These are phyloP conservation scores for Chrysosporium queenslandicum DNA, from an alignment of 2,329 filamentous ascomycete genomes.

Conservation along the genomic window DNA sequence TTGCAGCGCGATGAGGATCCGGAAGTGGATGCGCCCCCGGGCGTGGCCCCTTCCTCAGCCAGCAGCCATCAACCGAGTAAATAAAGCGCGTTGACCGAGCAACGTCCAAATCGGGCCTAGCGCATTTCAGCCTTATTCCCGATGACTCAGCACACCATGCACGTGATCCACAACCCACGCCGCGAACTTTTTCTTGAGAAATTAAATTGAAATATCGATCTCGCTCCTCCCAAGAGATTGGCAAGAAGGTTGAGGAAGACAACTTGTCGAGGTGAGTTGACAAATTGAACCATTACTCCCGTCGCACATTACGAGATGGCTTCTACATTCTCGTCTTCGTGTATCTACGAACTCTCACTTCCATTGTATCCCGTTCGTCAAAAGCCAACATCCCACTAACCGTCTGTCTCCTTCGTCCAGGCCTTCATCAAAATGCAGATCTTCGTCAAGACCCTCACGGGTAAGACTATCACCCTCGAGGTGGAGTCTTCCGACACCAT, in stretches of 20 bases:
- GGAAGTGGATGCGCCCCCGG: background rate
- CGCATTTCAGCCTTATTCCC: slow-evolving; percentile 9
- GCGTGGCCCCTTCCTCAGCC: background rate
- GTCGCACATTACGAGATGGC: background rate
- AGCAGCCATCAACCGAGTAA: slow-evolving; percentile 5
- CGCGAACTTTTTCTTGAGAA: slow-evolving; percentile 17
- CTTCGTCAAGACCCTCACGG: slow-evolving; percentile 68
- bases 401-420: slow-evolving; percentile 18
- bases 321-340: background rate
- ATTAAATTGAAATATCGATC: slow-evolving; percentile 18
- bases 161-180: slow-evolving; percentile 28
- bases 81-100: slow-evolving; percentile 17
- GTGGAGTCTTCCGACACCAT: slow-evolving; percentile 99
- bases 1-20: background rate
- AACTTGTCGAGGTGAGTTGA: slow-evolving; percentile 49
- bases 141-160: slow-evolving; percentile 7
- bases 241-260: slow-evolving; percentile 52
- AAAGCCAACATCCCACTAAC: too few species aligned
- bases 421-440: slow-evolving; percentile 43
- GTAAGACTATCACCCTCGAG: slow-evolving; percentile 99
- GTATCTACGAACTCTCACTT: background rate
- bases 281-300: background rate
- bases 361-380: too few species aligned
- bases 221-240: slow-evolving; percentile 24
- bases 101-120: slow-evolving; percentile 16